Evolutionary conservation across 257 asterid genomes (phyloP).

Genomic region (Solanum megistacrolobum): DNA sequence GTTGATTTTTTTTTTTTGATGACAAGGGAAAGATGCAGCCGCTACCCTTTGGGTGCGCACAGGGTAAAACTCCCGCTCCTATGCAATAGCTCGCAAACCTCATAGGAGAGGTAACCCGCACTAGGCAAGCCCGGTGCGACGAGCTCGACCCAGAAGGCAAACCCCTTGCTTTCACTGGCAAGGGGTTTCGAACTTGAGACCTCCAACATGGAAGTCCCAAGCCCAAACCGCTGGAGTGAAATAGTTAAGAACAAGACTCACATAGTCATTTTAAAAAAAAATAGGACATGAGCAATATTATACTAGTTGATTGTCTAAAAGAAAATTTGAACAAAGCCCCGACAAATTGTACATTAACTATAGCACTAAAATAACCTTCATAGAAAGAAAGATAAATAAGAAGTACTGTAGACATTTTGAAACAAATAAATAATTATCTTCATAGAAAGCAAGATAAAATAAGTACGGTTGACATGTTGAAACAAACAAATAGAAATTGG

Average conservation of each 20-base stretch:
- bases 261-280: background rate
- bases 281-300: background rate
- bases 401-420: background rate
- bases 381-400: background rate
- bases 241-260: background rate
- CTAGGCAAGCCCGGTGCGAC: too few species aligned
- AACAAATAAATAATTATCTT: background rate
- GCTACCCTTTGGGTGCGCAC: too few species aligned
- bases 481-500: background rate
- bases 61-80: too few species aligned
- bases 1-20: background rate
- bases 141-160: too few species aligned
- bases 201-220: too few species aligned
- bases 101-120: too few species aligned
- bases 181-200: too few species aligned
- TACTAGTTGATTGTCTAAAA: background rate
- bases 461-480: too few species aligned
- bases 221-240: background rate
- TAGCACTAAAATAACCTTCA: background rate
- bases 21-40: too few species aligned
- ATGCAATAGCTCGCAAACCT: too few species aligned
- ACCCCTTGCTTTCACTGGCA: too few species aligned
- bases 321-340: background rate
- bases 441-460: too few species aligned
- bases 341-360: background rate